Evolutionary conservation across 768 basidiomycete species (phyloP).

Genomic region (Hydnum rufescens): DNA sequence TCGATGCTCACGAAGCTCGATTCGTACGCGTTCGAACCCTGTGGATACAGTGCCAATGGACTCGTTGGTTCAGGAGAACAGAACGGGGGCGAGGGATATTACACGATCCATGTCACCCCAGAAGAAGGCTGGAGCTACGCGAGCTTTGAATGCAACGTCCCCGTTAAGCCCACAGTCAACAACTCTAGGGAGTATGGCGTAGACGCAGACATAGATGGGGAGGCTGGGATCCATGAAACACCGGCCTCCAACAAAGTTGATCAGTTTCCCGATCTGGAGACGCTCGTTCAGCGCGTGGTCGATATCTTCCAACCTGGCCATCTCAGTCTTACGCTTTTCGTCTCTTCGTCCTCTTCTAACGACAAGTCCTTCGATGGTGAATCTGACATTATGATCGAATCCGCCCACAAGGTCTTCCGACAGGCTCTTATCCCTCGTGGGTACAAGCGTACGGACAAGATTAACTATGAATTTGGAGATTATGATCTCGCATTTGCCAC

Average conservation of each 20-base stretch:
- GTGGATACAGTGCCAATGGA: conserved; percentile 91
- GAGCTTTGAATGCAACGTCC: conserved; percentile 97
- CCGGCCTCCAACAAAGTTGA: conserved; percentile 1
- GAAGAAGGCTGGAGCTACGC: conserved; percentile 98
- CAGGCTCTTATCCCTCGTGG: conserved; percentile 30
- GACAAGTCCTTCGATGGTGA: conserved; percentile 21
- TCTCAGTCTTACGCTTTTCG: conserved; percentile 75
- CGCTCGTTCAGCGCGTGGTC: conserved; percentile 74
- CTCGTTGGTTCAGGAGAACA: conserved; percentile 24
- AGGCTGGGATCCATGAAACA: conserved; percentile 14
- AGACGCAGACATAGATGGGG: too few relatives aligned
- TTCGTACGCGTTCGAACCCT: conserved; percentile 84
- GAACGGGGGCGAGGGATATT: conserved; percentile 64
- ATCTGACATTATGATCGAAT: conserved; percentile 33
- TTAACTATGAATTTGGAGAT: conserved; percentile 92
- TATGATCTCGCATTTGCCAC: conserved; percentile 82
- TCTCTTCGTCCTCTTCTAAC: conserved; percentile 22
- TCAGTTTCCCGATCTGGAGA: conserved; percentile 50
- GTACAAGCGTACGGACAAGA: conserved; percentile 84
- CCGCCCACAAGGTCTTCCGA: conserved; percentile 54
- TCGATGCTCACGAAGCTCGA: conserved; percentile 63
- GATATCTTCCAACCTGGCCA: conserved; percentile 80
- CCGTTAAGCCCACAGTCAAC: conserved; percentile 24
- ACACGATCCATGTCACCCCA: conserved; percentile 95
- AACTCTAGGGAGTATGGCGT: conserved; percentile 16